Evolutionary conservation across 192 early-diverging fungal species (phyloP), one percentile per base, ranked within the genome.

Genomic region (Thamnidium elegans): DNA sequence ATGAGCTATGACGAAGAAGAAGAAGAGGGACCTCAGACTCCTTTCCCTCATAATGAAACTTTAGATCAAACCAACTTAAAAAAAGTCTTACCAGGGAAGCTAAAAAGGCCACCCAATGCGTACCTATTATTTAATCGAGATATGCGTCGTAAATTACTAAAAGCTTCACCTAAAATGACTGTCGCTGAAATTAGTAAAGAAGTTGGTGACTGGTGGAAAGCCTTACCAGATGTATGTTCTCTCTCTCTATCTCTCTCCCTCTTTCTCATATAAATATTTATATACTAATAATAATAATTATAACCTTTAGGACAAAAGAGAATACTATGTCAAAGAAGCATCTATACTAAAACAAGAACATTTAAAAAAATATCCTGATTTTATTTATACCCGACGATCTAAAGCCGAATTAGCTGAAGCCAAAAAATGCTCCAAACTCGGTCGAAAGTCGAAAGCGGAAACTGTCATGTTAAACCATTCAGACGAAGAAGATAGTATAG

Each of bases 111-210:
- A 11, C 80, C 81, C 61, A 86, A 85, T 63, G 80, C 80, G 15
- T 86, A 85, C 59, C 47, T 86, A 43, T 75, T 87, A 45, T 87
- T 84, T 50, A 87, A 85, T 56, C 74, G 78, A 42, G 82, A 84
- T 39, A 85, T 83, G 77, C 77, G 83, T 13, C 79, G 73, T 53
- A 80, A 79, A 64, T 65, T 87, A 43, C 55, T 84, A 59, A 71
- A 79, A 21, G 69, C 73, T 55, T 77, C 84, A 39, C 79, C 84
- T n/a, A 79, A 81, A 60, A 65, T 83, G 67, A 78, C 81, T 7
- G 82, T 86, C 8, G 76, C 78, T 46, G 80, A 82, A 59, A 86
- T 86, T 55, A 81, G 79, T 14, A 78, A 78, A 65, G 68, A 75
- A 15, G 83, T 86, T 61, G 82, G 82, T 8, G 73, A 81, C 36